Percentiles rank a stretch among this genome's conserved stretches.
phyloP scores from a whole-genome alignment of 2,329 filamentous ascomycete genomes.

The Colletotrichum godetiae region DNA sequence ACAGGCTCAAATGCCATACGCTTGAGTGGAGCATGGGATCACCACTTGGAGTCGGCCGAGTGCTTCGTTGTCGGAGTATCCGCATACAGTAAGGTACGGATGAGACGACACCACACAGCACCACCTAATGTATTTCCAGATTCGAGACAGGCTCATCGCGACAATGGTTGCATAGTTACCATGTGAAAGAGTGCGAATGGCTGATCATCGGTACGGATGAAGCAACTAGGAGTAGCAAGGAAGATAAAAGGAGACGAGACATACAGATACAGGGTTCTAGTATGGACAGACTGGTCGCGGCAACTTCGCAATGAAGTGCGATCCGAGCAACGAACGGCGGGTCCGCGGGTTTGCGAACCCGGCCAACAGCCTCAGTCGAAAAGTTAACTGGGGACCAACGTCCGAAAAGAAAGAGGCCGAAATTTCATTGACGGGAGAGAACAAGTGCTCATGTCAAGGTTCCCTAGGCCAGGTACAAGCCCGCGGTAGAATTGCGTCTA shows the following conservation, averaged over 20 bases:
- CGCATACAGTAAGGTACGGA: neutral
- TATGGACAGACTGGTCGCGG: neutral
- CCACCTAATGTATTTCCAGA: neutral
- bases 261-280: neutral
- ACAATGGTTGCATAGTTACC: neutral
- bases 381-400: neutral
- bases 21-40: neutral
- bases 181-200: neutral
- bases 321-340: constrained; percentile 12
- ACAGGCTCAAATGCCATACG: neutral
- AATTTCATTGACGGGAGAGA: neutral
- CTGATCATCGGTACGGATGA: neutral
- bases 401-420: neutral
- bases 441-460: neutral
- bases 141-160: neutral
- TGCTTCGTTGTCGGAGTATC: neutral
- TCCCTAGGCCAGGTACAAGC: neutral
- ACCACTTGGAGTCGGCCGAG: neutral
- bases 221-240: neutral
- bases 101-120: neutral
- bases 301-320: neutral
- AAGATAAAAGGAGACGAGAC: neutral
- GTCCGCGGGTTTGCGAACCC: constrained; percentile 4
- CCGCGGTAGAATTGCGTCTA: neutral
- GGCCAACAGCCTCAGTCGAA: neutral